phyloP scores from a whole-genome alignment of 2,329 filamentous ascomycete genomes.

The Bipolaris zeicola region DNA sequence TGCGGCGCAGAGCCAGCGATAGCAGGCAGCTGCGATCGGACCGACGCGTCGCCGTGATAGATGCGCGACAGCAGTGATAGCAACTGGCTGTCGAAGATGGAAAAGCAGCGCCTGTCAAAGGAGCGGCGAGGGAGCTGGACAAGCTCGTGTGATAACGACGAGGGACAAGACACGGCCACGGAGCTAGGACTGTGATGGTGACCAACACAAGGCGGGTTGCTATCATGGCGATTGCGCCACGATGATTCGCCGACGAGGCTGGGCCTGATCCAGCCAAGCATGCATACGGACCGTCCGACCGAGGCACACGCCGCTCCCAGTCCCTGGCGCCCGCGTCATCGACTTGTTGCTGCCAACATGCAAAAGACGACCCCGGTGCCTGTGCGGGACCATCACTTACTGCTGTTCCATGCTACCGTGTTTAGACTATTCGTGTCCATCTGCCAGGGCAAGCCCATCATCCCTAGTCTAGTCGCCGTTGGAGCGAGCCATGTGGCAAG shows the following conservation, averaged over 20 bases:
- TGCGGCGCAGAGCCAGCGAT: conserved; percentile 32
- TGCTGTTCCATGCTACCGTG: neutral
- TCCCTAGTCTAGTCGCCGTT: no score
- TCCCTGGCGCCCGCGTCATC: conserved; percentile 9
- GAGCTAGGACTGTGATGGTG: neutral
- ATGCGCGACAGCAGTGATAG: neutral
- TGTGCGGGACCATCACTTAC: neutral
- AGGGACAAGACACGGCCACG: neutral
- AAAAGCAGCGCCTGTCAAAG: conserved; percentile 7
- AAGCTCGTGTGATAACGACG: conserved; percentile 16
- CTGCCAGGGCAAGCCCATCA: no score
- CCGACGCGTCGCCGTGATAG: neutral
- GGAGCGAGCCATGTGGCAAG: neutral
- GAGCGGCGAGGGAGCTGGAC: conserved; percentile 18
- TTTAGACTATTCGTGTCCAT: neutral
- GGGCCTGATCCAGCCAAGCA: conserved; percentile 26
- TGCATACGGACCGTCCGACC: conserved; percentile 18
- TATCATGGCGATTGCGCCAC: conserved; percentile 30
- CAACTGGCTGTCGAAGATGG: neutral
- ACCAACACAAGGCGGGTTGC: conserved; percentile 19
- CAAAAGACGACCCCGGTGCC: neutral
- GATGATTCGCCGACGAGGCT: conserved; percentile 29
- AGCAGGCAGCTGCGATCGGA: conserved; percentile 5
- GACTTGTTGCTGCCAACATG: neutral
- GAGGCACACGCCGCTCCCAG: conserved; percentile 20